These are phyloP conservation scores for Corymbia calophylla DNA, from an alignment of 441 rosid genomes.

Conservation along the genomic window DNA sequence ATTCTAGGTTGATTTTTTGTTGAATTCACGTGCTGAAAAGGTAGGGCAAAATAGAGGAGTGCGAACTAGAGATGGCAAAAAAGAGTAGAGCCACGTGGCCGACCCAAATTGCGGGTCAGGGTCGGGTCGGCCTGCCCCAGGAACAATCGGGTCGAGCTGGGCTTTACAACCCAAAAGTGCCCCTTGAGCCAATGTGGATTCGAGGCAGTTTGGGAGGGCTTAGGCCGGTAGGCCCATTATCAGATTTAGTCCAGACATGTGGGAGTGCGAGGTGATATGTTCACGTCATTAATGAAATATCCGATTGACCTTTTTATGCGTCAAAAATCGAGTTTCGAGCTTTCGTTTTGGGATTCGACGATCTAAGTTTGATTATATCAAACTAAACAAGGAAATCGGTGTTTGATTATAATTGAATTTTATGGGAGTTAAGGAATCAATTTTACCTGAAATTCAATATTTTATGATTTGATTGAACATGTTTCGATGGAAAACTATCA, in stretches of 20 bases:
- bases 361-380: neutral
- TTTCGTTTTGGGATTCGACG: neutral
- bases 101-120: neutral
- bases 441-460: neutral
- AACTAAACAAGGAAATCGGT: neutral
- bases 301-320: neutral
- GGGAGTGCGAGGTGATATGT: neutral
- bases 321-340: neutral
- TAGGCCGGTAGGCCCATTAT: neutral
- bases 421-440: neutral
- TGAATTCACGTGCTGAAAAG: neutral
- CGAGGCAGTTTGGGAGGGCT: neutral
- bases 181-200: neutral
- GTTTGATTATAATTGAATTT: neutral
- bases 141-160: neutral
- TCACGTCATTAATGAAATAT: neutral
- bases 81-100: neutral
- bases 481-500: neutral
- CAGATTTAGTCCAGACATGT: too few species aligned
- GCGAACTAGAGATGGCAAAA: neutral
- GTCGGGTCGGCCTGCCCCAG: neutral
- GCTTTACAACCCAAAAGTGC: neutral
- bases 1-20: neutral
- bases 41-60: neutral
- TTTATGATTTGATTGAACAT: neutral